These are phyloP conservation scores for Chalara sp. DNA, from an alignment of 2,329 filamentous ascomycete genomes.

Conservation along the genomic window DNA sequence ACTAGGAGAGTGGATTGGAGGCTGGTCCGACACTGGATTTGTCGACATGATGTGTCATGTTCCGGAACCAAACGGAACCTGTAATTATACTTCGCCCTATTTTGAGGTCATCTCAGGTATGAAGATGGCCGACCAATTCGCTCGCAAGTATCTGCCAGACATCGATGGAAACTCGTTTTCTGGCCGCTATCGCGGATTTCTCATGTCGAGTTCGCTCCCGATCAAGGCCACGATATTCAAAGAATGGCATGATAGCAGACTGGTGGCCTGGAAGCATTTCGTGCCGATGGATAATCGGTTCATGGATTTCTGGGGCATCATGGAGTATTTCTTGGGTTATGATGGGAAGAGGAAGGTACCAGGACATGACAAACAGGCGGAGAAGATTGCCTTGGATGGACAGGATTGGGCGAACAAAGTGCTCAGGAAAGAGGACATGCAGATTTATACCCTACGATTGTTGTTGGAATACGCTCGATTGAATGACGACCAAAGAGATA, in stretches of 20 bases:
- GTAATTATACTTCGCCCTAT: conserved; percentile 33
- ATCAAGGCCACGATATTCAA: conserved; percentile 74
- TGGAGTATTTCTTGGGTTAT: conserved; percentile 70
- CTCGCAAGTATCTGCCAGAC: conserved; percentile 65
- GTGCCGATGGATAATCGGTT: conserved; percentile 75
- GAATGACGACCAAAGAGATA: conserved; percentile 28
- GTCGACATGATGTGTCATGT: conserved; percentile 39
- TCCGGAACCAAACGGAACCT: conserved; percentile 33
- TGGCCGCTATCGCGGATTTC: conserved; percentile 62
- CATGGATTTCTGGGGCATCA: conserved; percentile 64
- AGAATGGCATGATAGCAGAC: conserved; percentile 73
- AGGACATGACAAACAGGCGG: conserved; percentile 45
- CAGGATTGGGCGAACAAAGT: conserved; percentile 67
- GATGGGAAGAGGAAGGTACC: conserved; percentile 31
- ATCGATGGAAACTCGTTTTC: conserved; percentile 71
- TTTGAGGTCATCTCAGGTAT: conserved; percentile 39
- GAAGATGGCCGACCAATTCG: conserved; percentile 51
- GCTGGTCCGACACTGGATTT: conserved; percentile 29
- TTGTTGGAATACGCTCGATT: conserved; percentile 52
- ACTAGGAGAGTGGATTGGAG: conserved; percentile 29
- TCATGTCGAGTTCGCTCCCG: conserved; percentile 61
- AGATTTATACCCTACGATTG: conserved; percentile 55
- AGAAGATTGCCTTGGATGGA: conserved; percentile 59
- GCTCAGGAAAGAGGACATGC: conserved; percentile 63
- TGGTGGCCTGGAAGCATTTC: conserved; percentile 75